phyloP scores from a whole-genome alignment of 1,284 basidiomycete genomes.

The Ustilago loliicola region DNA sequence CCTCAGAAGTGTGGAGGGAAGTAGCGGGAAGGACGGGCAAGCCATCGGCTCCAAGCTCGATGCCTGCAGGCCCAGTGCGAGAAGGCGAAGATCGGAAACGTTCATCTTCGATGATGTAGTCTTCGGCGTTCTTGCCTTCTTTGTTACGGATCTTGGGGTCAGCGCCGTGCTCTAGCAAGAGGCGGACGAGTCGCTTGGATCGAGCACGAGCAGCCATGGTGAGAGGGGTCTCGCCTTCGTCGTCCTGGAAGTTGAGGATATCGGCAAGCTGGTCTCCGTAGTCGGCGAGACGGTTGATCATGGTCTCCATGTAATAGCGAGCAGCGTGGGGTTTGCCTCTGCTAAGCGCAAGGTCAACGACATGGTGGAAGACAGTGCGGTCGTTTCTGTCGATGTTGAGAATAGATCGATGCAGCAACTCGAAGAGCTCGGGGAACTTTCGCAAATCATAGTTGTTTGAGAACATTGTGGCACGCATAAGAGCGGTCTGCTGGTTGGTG shows the following conservation, averaged over 20 bases:
- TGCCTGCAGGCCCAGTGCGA: slow-evolving; percentile 42
- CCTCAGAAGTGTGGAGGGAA: slow-evolving; percentile 83
- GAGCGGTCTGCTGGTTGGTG: slow-evolving; percentile 93
- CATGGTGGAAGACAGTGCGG: slow-evolving; percentile 98
- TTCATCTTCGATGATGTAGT: slow-evolving; percentile 99
- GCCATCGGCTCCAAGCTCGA: slow-evolving; percentile 52
- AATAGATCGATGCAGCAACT: slow-evolving; percentile 94
- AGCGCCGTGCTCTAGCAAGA: slow-evolving; percentile 95
- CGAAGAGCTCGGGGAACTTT: slow-evolving; percentile 98
- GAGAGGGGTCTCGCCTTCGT: slow-evolving; percentile 97
- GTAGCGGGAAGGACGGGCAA: slow-evolving; percentile 39
- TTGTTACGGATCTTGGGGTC: slow-evolving; percentile 95
- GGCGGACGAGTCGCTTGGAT: slow-evolving; percentile 95
- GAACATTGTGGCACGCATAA: slow-evolving; percentile 99
- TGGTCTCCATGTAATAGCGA: slow-evolving; percentile 98
- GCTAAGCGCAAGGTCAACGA: slow-evolving; percentile 97
- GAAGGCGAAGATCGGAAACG: slow-evolving; percentile 89
- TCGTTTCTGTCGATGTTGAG: slow-evolving; percentile 99
- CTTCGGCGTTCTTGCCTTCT: slow-evolving; percentile 97
- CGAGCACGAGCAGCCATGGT: slow-evolving; percentile 96
- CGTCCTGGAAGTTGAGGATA: slow-evolving; percentile 99
- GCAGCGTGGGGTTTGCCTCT: slow-evolving; percentile 98
- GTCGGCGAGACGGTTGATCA: slow-evolving; percentile 88
- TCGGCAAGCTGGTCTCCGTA: slow-evolving; percentile 97
- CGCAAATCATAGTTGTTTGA: slow-evolving; percentile 99